Base-by-base conservation (phyloP, 208 protist genomes). In the Jaenimonas drosophilae region DNA sequence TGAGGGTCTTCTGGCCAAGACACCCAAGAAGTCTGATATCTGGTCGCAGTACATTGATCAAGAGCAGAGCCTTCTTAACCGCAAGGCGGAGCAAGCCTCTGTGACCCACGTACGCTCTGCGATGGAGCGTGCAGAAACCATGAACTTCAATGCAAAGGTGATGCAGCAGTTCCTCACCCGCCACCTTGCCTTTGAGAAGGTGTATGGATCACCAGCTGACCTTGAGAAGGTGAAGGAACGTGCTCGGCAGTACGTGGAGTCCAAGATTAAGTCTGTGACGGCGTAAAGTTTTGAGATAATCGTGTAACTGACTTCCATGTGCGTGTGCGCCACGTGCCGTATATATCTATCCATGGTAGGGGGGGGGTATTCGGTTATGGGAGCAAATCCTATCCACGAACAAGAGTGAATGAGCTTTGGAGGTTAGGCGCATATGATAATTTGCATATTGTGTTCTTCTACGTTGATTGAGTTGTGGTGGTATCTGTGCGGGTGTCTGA, bases 161-260 rank as follows among this genome's bases (percentile, higher is more conserved):
- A 95, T 88, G 75, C 88, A 95, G 66, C 74, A 88, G 47, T 81
- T 99, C 38, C 90, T 99, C 43, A 97, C 97, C 44, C 77, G 88
- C 14, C 98, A 95, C 61, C 71, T 99, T 16, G 41, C 81, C 6
- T 99, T 96, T 72, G 97, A 99, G 76, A 90, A 90, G 69, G 68
- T 69, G 20, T 52, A 96, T 61, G 96, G 96, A 33, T 64, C 62
- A 25, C 54, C 62, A 28, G 65, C 60, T 4, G 64, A 80, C 25
- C 74, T 96, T 16, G 86, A 97, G 49, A 69, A 89, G 49, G 96
- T 99, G 24, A 97, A 96, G 65, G 49, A 88, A 41, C 66, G 76
- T 4, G 97, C 97, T 16, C 54, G 79, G 24, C 65, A 70, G 19
- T 99, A 96, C 62, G 93, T 99, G 28, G 76, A 97, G 58, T 70